Base-by-base conservation (phyloP, 208 protist species). In the Novymonas esmeraldas region DNA sequence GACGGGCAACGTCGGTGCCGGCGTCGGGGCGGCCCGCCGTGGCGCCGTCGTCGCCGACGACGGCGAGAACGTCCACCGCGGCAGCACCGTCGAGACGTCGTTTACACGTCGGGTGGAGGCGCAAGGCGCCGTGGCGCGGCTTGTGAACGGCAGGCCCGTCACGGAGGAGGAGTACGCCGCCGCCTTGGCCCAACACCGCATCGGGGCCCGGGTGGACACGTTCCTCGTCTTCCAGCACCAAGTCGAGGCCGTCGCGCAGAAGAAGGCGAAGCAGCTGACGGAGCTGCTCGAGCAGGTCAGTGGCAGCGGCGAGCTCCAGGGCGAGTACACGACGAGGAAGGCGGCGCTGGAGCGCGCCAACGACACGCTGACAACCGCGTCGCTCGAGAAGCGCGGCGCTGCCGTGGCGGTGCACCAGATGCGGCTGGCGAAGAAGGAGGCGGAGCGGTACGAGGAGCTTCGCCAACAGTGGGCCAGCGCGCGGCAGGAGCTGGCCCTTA, bases 191-290 rank as follows among this genome's bases (percentile, higher is more conserved):
- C 52, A 79, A 45, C 80, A 96, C 65, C 74, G 84, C 45, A 88
- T 99, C 48, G 59, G 97, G 18, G 58, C 87, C 14, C 95, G 98
- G 44, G 89, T 95, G 0, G 87, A 87, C 55, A 98, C 98, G 56
- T 99, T 99, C 63, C 77, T 98, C 20, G 89, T 99, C 7, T 98
- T 98, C 55, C 97, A 99, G 76, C 98, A 99, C 67, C 97, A 99
- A 64, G 98, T 99, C 6, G 91, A 98, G 51, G 78, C 73, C 2
- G 81, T 99, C 4, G 98, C 97, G 4, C 84, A 90, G n/a, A 98
- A 99, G 63, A 92, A 79, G 33, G 89, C 97, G 20, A 87, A 91
- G 55, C 91, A 99, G 62, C 82, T 99, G 18, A 98, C 98, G 6
- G 83, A 90, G 34, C 66, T 99, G n/a, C 83, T 99, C 11, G 98